These are phyloP conservation scores for Cutaneotrichosporon cyanovorans DNA, from an alignment of 1,284 basidiomycete species.

Conservation along the genomic window DNA sequence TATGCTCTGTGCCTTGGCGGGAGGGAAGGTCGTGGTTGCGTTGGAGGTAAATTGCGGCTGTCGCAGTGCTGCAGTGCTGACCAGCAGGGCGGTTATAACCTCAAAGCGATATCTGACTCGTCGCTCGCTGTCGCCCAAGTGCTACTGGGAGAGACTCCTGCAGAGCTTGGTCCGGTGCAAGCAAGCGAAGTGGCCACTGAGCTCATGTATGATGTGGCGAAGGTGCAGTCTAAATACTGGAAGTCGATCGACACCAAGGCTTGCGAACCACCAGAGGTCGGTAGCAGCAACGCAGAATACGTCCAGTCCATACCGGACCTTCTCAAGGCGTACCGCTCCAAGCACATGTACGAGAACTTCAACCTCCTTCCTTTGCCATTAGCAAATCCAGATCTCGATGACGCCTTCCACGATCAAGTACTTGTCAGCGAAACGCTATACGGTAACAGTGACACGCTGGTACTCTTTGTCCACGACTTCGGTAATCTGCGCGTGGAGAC, in stretches of 20 bases:
- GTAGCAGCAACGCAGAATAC: conserved; percentile 5
- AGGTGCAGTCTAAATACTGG: conserved; percentile 85
- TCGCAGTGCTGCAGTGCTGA: not conserved
- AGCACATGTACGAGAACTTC: conserved; percentile 64
- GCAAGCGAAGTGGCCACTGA: conserved; percentile 73
- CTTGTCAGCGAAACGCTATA: conserved; percentile 56
- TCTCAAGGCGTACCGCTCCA: conserved; percentile 73
- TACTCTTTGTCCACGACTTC: conserved; percentile 85
- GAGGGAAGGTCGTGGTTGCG: conserved; percentile 82
- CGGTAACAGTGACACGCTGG: conserved; percentile 54
- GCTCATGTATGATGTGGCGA: conserved; percentile 77
- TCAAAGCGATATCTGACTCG: conserved; percentile 79
- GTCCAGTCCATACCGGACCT: conserved; percentile 53
- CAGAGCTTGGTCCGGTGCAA: conserved; percentile 59
- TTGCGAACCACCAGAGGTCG: conserved; percentile 59
- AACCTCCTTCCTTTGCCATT: conserved; percentile 74
- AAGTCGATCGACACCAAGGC: conserved; percentile 68
- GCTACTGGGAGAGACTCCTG: conserved; percentile 77
- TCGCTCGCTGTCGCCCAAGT: conserved; percentile 77
- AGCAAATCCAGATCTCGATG: conserved; percentile 57
- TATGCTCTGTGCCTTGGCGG: conserved; percentile 82
- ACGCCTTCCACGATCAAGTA: conserved; percentile 67
- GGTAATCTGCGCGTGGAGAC: conserved; percentile 77
- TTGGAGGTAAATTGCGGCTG: conserved; percentile 62
- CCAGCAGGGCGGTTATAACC: conserved; percentile 84